Percentiles rank a stretch among this genome's conserved stretches.
Evolutionary conservation across 352 stramenopile species (phyloP).

Genomic region (Phytophthora capsici): DNA sequence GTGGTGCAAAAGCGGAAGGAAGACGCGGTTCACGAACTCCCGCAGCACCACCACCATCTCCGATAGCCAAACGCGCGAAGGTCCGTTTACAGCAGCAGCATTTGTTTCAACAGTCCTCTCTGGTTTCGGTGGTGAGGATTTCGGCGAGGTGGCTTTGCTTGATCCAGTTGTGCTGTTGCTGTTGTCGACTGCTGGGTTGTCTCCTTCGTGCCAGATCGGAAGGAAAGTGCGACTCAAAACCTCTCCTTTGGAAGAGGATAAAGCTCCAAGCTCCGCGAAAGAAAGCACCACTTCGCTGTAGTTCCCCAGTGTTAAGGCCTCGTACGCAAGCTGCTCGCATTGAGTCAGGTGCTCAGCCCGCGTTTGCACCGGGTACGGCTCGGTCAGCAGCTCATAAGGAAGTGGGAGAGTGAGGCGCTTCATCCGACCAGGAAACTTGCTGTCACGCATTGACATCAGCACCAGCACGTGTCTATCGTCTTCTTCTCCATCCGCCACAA

Average conservation of each 20-base stretch:
- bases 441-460: slow-evolving; percentile 77
- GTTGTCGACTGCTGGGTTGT: slow-evolving; percentile 13
- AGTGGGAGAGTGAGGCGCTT: slow-evolving; percentile 72
- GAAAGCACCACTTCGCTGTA: slow-evolving; percentile 58
- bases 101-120: neutral
- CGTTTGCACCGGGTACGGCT: slow-evolving; percentile 64
- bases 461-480: slow-evolving; percentile 36
- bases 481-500: slow-evolving; percentile 23
- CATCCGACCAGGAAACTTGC: slow-evolving; percentile 79
- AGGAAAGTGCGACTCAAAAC: slow-evolving; percentile 47
- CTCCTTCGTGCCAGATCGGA: slow-evolving; percentile 41
- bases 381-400: slow-evolving; percentile 55
- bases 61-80: slow-evolving; percentile 18
- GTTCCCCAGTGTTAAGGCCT: slow-evolving; percentile 43
- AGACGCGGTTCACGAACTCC: slow-evolving; percentile 39
- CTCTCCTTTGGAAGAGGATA: slow-evolving; percentile 34
- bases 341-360: slow-evolving; percentile 56
- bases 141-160: slow-evolving; percentile 1
- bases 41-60: slow-evolving; percentile 22
- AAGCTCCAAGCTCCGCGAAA: slow-evolving; percentile 45
- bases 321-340: slow-evolving; percentile 54
- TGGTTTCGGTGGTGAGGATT: neutral
- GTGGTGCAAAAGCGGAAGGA: slow-evolving; percentile 39
- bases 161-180: slow-evolving; percentile 6
- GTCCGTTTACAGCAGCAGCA: neutral